Base-by-base conservation (phyloP, 2,329 filamentous ascomycete species). In the Corinectria fuckeliana region DNA sequence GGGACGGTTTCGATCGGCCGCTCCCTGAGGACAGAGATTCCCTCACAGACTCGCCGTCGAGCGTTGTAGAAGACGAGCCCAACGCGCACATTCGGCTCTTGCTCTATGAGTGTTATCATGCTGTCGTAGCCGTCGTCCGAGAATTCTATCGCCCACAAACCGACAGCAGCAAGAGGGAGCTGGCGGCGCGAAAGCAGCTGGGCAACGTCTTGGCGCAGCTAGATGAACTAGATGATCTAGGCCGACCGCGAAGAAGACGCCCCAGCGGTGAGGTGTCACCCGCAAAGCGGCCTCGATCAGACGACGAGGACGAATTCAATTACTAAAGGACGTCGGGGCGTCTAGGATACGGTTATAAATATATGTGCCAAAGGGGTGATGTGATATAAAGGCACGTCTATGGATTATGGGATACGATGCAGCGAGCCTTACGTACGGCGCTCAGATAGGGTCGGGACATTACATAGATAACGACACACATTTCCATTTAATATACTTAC, bases 41-140 rank as follows among this genome's bases (percentile, higher is more conserved):
- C 4, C 42, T 18, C 3, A 16, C 32, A 8, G 44, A 34, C 38
- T 50, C 51, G 14, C 51, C 50, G 13, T 56, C 62, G 41, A 70
- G 39, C 30, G 61, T 80, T 2, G 73, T 84, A 42, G 78, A 83
- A 42, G 80, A 81, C 58, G 67, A 69, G 18, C 73, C 75, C n/a
- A 78, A 78, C 56, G 78, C 77, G 0, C 66, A 74, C n/a, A 72
- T 79, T 2, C 78, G 85, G 10, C 66, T 85, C 6, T 71, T 88
- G 2, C 71, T 88, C 3, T 88, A 88, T 72, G 79, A 82, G 61
- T 85, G 82, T 66, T 88, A 86, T 68, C 83, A 87, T 62, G 80
- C 83, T 3, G 75, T 82, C 1, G 78, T 80, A 4, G 72, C 76
- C 36, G 79, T 88, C 5, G 84, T 86, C 2, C 76, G 73, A 28